phyloP scores from a whole-genome alignment of 306 rosid species.

The Morella rubra region DNA sequence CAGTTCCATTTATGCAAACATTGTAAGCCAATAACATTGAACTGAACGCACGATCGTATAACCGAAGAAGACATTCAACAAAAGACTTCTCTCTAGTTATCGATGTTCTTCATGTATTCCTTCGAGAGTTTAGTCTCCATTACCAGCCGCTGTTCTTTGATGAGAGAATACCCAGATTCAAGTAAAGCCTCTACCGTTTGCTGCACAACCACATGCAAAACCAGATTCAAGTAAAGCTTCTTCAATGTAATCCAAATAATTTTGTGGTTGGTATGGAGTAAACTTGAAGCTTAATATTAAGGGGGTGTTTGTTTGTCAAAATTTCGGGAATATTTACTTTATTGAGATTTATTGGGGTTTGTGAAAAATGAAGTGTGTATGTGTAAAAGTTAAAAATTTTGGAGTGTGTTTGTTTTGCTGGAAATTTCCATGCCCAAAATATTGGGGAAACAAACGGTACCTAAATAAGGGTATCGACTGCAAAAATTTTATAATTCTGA shows the following conservation, averaged over 20 bases:
- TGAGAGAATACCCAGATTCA: slow-evolving; percentile 74
- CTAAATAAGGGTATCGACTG: not conserved
- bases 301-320: no score
- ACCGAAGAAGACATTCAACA: slow-evolving; percentile 7
- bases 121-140: slow-evolving; percentile 89
- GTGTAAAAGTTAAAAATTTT: no score
- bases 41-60: slow-evolving; percentile 3
- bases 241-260: no score
- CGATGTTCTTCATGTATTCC: slow-evolving; percentile 95
- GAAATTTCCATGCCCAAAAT: no score
- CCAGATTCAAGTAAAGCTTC: no score
- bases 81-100: slow-evolving; percentile 42
- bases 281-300: no score
- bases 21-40: not conserved
- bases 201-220: slow-evolving; percentile 50
- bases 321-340: no score
- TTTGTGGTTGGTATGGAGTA: no score
- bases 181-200: slow-evolving; percentile 85
- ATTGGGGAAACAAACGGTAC: no score
- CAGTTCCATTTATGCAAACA: slow-evolving; percentile 9
- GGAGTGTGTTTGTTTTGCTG: no score
- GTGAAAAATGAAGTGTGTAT: no score
- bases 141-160: slow-evolving; percentile 79
- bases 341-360: no score
- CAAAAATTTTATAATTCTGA: not conserved